Base-by-base conservation (phyloP, 495 filamentous ascomycete species). In the Parmelia sp. region DNA sequence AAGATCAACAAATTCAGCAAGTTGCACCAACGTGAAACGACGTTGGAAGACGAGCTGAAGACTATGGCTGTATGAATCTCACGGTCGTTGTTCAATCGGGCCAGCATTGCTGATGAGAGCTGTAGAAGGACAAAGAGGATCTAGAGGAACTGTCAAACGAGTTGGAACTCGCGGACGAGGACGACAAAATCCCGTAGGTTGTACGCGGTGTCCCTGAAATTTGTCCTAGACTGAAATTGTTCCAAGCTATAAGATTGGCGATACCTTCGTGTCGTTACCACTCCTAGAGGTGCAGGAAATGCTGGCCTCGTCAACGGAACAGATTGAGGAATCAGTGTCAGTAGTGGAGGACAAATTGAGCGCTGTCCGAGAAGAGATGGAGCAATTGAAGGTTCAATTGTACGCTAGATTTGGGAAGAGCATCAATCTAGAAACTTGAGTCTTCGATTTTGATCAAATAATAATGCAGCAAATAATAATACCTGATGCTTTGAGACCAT, bases 1-100 rank as follows among this genome's bases (percentile, higher is more conserved):
- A 95, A 92, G 75, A 98, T 98, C 82, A 98, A 97, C 77, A 88
- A 88, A 60, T 98, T 98, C 80, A 97, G 92, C 74, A 86, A 92
- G 44, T 80, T 98, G 58, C 95, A 98, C 74, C 90, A 95, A 73
- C 86, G 89, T 35, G 89, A 96, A 75, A 77, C 86, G 5, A 71
- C 77, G 12, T 74, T 97, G 25, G 88, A 93, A 74, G 90, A 92
- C 21, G 87, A 92, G 68, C 76, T 98, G 73, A 90, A 90, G 69
- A 73, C 71, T 8, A 97, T 96, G 73, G 86, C 88, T 72, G 94
- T 96, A 73, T 59, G 29, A 0, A 51, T 65, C 37, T 3, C 59
- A 71, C 33, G 36, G 56, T 9, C 61, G 44, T 27, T 19, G 19
- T n/a, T 39, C 25, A 45, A 57, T 8, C 27, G 8, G 29, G 19